Evolutionary conservation across 306 rosid species (phyloP), one percentile per base, ranked within the genome.

Genomic region (Rosa lucieae): DNA sequence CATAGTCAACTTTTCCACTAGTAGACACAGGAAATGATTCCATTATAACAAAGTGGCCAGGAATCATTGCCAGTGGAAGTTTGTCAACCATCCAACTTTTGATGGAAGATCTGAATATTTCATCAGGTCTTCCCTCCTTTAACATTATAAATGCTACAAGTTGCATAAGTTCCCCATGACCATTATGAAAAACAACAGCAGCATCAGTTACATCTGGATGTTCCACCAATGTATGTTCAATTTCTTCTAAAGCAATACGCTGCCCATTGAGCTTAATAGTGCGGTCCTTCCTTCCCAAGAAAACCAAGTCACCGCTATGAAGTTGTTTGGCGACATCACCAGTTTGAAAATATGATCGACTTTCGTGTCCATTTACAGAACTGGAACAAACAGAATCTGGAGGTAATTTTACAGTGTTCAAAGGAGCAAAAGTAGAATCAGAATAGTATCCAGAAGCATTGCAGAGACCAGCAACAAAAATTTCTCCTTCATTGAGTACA

Each of bases 271-370:
- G 78, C 85, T 94, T 94, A 66, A 92, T 69, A 37, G 82, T 88
- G 63, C 97, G 97, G 80, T 94, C 97, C 72, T 88, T 88, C 89
- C 98, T 92, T 62, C 98, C 98, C 85, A 90, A 72, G 85, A 88
- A 92, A 83, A 94, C 81, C 73, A 90, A 91, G 79, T 94, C 97
- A 51, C 97, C 97, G 83, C 88, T 89, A 42, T 77, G 68, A 73
- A 94, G 86, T 80, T 78, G 86, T 84, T 77, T 89, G 81, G 91
- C 93, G 55, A 87, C 81, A 84, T 94, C 98, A 58, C 98, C 92
- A 37, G 94, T 94, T 87, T 75, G 84, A 76, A 88, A 90, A 84
- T 87, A 92, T 66, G 81, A 79, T 29, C 78, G 80, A 44, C 73
- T 78, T 75, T 49, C 73, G 78, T 68, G 61, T 69, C 71, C 70